phyloP scores from a whole-genome alignment of 2,329 filamentous ascomycete species.

The Pestalotiopsis sp. region DNA sequence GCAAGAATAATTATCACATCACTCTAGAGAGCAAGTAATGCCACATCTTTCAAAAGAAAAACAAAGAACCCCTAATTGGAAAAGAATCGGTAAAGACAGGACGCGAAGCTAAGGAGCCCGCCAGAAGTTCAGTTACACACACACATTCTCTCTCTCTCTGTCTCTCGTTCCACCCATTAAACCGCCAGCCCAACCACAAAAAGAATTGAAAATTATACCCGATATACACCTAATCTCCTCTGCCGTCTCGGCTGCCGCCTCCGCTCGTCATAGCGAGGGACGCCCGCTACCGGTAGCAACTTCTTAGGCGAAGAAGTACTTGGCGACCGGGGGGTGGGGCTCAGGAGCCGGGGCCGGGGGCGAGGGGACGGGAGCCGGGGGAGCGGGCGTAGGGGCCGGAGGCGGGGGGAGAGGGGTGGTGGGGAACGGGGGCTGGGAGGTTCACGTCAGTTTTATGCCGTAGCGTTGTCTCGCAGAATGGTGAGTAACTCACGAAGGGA shows the following conservation, averaged over 20 bases:
- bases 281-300: neutral
- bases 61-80: neutral
- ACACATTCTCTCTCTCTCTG: neutral
- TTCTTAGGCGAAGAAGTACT: conserved; percentile 5
- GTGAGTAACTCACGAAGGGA: neutral
- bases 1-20: neutral
- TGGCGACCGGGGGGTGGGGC: neutral
- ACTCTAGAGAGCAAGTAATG: neutral
- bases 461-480: neutral
- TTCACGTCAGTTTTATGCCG: neutral
- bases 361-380: neutral
- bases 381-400: neutral
- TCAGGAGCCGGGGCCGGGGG: neutral
- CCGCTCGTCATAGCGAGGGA: neutral
- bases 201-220: neutral
- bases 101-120: neutral
- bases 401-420: neutral
- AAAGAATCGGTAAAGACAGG: neutral
- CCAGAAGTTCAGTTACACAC: neutral
- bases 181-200: neutral
- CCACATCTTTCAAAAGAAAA: neutral
- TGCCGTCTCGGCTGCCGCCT: neutral
- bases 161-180: neutral
- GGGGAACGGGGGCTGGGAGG: neutral
- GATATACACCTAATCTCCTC: neutral